These are phyloP conservation scores for Tylopilus sp. DNA, from an alignment of 1,284 basidiomycete species.

Conservation along the genomic window DNA sequence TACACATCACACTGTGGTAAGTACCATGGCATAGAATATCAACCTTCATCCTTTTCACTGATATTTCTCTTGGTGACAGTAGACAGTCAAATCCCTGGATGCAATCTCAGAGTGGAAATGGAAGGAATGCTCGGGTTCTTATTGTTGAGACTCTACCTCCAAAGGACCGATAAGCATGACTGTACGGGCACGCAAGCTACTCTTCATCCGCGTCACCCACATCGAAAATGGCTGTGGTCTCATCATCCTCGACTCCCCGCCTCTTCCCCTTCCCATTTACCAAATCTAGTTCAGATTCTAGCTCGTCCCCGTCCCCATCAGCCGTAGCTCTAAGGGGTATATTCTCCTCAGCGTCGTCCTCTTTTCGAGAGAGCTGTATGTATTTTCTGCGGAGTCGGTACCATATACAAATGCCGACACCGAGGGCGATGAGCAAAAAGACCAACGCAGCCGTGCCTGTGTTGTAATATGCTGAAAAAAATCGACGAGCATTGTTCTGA, in stretches of 20 bases:
- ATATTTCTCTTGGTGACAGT: no score
- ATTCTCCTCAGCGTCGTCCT: constrained; percentile 56
- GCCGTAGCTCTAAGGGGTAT: constrained; percentile 59
- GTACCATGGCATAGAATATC: no score
- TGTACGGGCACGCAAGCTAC: constrained; percentile 11
- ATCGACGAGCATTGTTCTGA: neutral
- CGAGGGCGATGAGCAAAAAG: constrained; percentile 77
- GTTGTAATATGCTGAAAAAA: constrained; percentile 84
- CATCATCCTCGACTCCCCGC: constrained; percentile 34
- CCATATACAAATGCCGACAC: constrained; percentile 82
- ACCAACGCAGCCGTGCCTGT: constrained; percentile 90
- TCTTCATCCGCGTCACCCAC: constrained; percentile 60
- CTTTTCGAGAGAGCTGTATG: constrained; percentile 51
- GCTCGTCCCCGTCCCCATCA: constrained; percentile 48
- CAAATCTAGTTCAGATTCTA: constrained; percentile 41
- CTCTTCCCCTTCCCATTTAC: constrained; percentile 55
- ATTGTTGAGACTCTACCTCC: neutral
- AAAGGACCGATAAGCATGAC: neutral
- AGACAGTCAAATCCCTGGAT: no score
- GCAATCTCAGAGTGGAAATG: no score
- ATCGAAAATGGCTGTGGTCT: constrained; percentile 51
- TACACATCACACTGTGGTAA: no score
- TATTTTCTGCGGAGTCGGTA: constrained; percentile 65
- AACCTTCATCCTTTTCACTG: no score
- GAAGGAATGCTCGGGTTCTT: no score